Evolutionary conservation across 805 yeast species (phyloP).

Genomic region (Lipomyces spencermartinsiae): DNA sequence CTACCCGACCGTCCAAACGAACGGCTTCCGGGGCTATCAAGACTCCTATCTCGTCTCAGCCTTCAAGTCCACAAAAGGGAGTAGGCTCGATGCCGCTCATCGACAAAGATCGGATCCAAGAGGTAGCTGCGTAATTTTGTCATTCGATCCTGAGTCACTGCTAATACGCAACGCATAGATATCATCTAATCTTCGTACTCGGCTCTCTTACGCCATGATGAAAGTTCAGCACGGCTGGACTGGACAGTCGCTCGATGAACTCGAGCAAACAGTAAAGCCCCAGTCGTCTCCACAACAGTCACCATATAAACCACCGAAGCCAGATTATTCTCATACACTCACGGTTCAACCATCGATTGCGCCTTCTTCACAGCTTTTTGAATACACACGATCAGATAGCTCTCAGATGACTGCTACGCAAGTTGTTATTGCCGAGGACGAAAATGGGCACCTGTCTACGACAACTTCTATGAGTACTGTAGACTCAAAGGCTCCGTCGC

Average conservation of each 20-base stretch:
- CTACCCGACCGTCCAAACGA: conserved; percentile 24
- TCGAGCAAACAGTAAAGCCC: conserved; percentile 29
- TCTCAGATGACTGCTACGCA: conserved; percentile 4
- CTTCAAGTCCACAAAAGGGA: conserved; percentile 2
- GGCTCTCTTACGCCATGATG: conserved; percentile 43
- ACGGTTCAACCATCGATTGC: conserved; percentile 2
- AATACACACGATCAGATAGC: neutral
- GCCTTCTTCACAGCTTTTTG: neutral
- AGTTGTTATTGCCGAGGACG: conserved; percentile 20
- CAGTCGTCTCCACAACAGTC: neutral
- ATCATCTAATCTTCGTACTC: conserved; percentile 40
- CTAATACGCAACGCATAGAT: conserved; percentile 16
- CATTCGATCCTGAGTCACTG: neutral
- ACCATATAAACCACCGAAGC: neutral
- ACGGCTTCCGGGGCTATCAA: conserved; percentile 29
- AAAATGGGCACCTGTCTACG: conserved; percentile 19
- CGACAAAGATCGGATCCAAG: conserved; percentile 26
- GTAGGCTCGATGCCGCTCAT: conserved; percentile 8
- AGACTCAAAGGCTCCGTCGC: neutral
- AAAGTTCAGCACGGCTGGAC: conserved; percentile 44
- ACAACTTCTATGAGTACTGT: conserved; percentile 1
- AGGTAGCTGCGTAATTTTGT: conserved; percentile 13
- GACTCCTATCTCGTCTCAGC: conserved; percentile 17
- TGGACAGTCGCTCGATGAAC: conserved; percentile 36
- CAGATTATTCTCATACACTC: conserved; percentile 9